Evolutionary conservation across 495 filamentous ascomycete species (phyloP).

Genomic region (Saxispiralis lemnorum): DNA sequence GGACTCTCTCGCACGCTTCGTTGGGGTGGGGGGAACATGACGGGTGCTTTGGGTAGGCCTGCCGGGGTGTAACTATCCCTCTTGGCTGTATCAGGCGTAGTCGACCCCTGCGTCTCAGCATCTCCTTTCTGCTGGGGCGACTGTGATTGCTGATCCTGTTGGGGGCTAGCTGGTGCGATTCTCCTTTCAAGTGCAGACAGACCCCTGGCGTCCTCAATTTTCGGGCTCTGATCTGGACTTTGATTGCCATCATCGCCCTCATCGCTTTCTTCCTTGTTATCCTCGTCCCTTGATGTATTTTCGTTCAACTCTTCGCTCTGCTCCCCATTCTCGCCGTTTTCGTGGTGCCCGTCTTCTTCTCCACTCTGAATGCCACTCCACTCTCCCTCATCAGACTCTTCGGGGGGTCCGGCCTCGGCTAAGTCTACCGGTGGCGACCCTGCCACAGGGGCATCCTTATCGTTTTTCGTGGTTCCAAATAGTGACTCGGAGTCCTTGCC

Average conservation of each 20-base stretch:
- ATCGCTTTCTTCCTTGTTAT: constrained; percentile 22
- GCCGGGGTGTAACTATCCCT: constrained; percentile 17
- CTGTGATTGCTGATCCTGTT: neutral
- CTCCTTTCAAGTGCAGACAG: constrained; percentile 13
- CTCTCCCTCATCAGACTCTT: constrained; percentile 7
- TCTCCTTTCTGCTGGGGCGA: constrained; percentile 6
- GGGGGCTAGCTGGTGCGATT: constrained; percentile 25
- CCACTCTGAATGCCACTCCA: neutral
- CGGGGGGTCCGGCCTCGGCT: constrained; percentile 8
- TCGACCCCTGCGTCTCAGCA: constrained; percentile 4
- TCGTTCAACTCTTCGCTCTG: constrained; percentile 9
- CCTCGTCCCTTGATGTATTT: constrained; percentile 22
- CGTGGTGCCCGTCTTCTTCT: neutral
- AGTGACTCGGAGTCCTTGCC: neutral
- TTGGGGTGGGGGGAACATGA: constrained; percentile 39
- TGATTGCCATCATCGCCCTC: constrained; percentile 23
- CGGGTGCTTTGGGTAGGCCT: constrained; percentile 31
- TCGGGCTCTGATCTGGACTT: constrained; percentile 5
- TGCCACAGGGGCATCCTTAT: constrained; percentile 37
- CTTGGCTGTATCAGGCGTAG: constrained; percentile 2
- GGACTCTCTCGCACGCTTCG: constrained; percentile 36
- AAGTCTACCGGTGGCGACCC: constrained; percentile 37
- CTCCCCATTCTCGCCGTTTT: constrained; percentile 7
- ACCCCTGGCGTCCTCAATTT: constrained; percentile 5
- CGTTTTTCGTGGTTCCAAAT: constrained; percentile 2